phyloP scores from a whole-genome alignment of 768 basidiomycete species.

The Termitomyces sp. region DNA sequence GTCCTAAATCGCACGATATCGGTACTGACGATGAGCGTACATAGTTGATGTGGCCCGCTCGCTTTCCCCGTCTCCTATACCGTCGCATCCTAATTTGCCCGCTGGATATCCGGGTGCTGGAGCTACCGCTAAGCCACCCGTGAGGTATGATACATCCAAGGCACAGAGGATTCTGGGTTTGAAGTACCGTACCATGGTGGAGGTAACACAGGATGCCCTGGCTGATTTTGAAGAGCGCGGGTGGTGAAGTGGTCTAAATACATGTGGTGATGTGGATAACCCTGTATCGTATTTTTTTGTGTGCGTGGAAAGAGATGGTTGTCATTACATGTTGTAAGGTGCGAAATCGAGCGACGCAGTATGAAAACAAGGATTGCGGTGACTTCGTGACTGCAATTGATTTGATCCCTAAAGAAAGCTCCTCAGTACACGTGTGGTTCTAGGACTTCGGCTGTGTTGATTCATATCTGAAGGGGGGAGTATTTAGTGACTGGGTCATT shows the following conservation, averaged over 20 bases:
- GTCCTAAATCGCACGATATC: too few relatives aligned
- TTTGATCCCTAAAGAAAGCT: too few relatives aligned
- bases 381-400: too few relatives aligned
- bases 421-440: too few relatives aligned
- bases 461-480: too few relatives aligned
- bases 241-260: slow-evolving; percentile 21
- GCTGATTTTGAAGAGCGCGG: slow-evolving; percentile 37
- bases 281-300: neutral
- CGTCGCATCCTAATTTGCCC: slow-evolving; percentile 20
- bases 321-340: neutral
- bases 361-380: too few relatives aligned
- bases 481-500: too few relatives aligned
- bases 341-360: neutral
- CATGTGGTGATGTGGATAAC: neutral
- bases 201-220: slow-evolving; percentile 34
- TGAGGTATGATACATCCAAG: slow-evolving; percentile 30
- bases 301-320: neutral
- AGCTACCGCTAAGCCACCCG: slow-evolving; percentile 18
- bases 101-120: slow-evolving; percentile 29
- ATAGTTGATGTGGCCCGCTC: slow-evolving; percentile 33
- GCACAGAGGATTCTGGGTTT: slow-evolving; percentile 33
- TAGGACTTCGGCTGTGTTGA: too few relatives aligned
- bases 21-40: neutral
- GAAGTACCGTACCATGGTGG: slow-evolving; percentile 32
- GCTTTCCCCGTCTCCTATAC: slow-evolving; percentile 22